A percentile compares a stretch with the other conserved stretches of the same genome.
Evolutionary conservation across 345 rosid species (phyloP).

Genomic region (Hibiscus tridactylites): DNA sequence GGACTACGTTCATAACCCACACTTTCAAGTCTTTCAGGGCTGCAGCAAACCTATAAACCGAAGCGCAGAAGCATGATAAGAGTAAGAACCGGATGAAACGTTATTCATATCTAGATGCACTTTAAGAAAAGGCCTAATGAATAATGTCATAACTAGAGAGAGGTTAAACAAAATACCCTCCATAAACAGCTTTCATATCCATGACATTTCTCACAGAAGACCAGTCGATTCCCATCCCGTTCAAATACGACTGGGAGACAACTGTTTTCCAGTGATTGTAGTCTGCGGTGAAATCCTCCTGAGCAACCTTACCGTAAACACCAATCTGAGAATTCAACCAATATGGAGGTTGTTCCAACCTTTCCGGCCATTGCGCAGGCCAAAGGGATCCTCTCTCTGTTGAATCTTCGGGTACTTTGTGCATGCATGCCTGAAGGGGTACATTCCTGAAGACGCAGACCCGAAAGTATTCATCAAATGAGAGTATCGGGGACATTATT

Average conservation of each 20-base stretch:
- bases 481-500: neutral
- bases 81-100: neutral
- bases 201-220: constrained; percentile 66
- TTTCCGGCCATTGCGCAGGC: constrained; percentile 61
- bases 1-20: constrained; percentile 87
- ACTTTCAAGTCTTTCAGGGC: constrained; percentile 59
- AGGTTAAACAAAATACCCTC: constrained; percentile 42
- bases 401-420: constrained; percentile 44
- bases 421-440: constrained; percentile 73
- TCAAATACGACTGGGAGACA: constrained; percentile 47
- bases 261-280: constrained; percentile 60
- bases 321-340: constrained; percentile 35
- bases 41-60: constrained; percentile 54
- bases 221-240: constrained; percentile 56
- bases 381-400: constrained; percentile 50
- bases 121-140: neutral
- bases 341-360: constrained; percentile 59
- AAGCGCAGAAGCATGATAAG: neutral
- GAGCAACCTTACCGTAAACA: constrained; percentile 6
- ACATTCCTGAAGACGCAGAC: constrained; percentile 47
- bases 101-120: neutral
- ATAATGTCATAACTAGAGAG: neutral
- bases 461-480: neutral
- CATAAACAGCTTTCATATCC: constrained; percentile 93
- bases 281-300: constrained; percentile 57